A percentile compares a stretch with the other conserved stretches of the same genome.
Conservation (phyloP, 805 yeast genomes). For the Barnettozyma botsteinii region DNA sequence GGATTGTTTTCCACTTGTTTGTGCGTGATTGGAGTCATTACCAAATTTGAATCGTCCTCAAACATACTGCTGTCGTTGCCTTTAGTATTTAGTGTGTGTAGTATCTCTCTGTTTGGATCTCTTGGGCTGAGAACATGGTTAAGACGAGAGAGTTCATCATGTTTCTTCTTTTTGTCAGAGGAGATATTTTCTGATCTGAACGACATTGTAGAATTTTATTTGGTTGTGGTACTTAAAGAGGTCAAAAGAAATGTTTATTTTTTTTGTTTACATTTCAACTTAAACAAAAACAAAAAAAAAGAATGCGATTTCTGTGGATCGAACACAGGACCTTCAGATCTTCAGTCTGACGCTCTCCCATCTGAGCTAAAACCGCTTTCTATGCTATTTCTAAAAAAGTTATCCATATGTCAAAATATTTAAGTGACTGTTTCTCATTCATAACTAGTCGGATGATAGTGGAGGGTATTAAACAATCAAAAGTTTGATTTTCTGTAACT, state of each 20-base stretch:
- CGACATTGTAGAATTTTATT: no score
- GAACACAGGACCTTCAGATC: conserved; percentile 82
- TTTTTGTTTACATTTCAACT: background rate
- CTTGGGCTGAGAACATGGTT: conserved; percentile 18
- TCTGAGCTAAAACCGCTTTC: conserved; percentile 29
- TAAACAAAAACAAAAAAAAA: conserved; percentile 8
- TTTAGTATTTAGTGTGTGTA: background rate
- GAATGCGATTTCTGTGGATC: conserved; percentile 64
- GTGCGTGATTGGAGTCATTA: conserved; percentile 16
- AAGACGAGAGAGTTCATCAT: conserved; percentile 16
- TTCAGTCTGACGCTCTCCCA: conserved; percentile 32
- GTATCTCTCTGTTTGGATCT: conserved; percentile 6
- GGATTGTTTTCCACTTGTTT: conserved; percentile 21
- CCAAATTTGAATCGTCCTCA: conserved; percentile 5
- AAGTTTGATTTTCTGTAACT: no score
- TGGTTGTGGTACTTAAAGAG: no score
- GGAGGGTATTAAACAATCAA: no score
- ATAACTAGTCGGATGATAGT: no score
- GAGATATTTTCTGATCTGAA: background rate
- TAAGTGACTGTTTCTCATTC: no score
- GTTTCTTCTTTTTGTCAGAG: conserved; percentile 9
- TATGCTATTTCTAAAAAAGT: no score
- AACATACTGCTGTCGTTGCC: conserved; percentile 1
- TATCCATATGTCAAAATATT: no score
- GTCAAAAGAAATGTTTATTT: no score